These are phyloP conservation scores for Mallotus repandus DNA, from an alignment of 441 rosid species.

Conservation along the genomic window DNA sequence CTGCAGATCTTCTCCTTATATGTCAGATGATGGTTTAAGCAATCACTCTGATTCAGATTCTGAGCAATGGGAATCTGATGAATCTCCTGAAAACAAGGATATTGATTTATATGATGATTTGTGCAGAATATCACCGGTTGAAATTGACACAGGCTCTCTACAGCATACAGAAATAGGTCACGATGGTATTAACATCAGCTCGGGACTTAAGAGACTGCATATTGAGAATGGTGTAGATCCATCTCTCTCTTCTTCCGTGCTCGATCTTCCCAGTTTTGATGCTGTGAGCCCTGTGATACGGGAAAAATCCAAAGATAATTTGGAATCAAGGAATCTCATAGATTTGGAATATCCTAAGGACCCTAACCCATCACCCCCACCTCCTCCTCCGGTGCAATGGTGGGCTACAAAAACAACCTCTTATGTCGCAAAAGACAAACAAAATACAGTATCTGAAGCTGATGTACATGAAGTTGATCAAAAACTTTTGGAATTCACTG, in stretches of 20 bases:
- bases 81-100: conserved; percentile 47
- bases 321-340: conserved; percentile 23
- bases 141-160: conserved; percentile 40
- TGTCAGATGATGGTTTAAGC: conserved; percentile 68
- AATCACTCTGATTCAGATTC: conserved; percentile 64
- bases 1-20: conserved; percentile 70
- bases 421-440: conserved; percentile 34
- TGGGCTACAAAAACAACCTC: conserved; percentile 41
- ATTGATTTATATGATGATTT: conserved; percentile 46
- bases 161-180: conserved; percentile 28
- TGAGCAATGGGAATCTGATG: conserved; percentile 82
- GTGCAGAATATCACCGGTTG: conserved; percentile 37
- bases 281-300: conserved; percentile 34
- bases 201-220: conserved; percentile 19
- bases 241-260: conserved; percentile 28
- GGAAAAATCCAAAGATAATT: conserved; percentile 25
- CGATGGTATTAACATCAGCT: conserved; percentile 18
- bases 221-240: conserved; percentile 42
- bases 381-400: conserved; percentile 79
- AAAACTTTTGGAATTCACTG: conserved; percentile 29
- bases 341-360: conserved; percentile 38
- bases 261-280: conserved; percentile 62
- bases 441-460: conserved; percentile 33
- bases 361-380: conserved; percentile 59
- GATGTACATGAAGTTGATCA: conserved; percentile 34